Evolutionary conservation across 2,329 filamentous ascomycete species (phyloP), one percentile per base, ranked within the genome.

Genomic region (Leptographium radiaticola): DNA sequence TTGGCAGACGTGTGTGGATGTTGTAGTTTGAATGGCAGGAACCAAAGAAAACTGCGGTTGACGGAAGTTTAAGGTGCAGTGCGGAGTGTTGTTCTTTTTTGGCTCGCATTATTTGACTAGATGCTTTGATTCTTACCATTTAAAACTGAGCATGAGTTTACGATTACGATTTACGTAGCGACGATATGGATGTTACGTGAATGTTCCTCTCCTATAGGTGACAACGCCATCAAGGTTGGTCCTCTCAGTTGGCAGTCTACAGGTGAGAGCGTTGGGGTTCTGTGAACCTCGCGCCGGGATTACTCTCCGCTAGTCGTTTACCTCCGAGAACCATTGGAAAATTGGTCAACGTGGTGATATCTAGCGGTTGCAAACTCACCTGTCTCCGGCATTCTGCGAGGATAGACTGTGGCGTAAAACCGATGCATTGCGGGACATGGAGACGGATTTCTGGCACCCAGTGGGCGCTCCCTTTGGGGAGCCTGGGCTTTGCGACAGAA

Each of bases 301-400:
- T 77, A 63, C 70, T 95, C 76, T 95, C 77, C 87, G 89, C 89
- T 80, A 90, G 79, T 81, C 82, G 86, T 95, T 83, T 95, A 95
- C 84, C 89, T 88, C 9, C 81, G 81, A 81, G 77, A 85, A 81
- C 84, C 86, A 88, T 84, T 65, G 75, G 70, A 9, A 11, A 10
- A 62, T 64, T 76, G 85, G 81, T 83, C 80, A 77, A 84, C 81
- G 83, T 83, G 87, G 86, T 86, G 88, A 95, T 95, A 89, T 80
- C 78, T 85, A 83, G 87, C 87, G 86, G 72, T 67, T 55, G 36
- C 31, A 31, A 25, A 44, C 50, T 52, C 36, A 48, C 45, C 13
- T 36, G 15, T 4, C 15, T 45, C 13, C 30, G 15, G n/a, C 11
- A 13, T 42, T n/a, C 11, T 18, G 12, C 7, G 39, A 42, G 7